Base-by-base conservation (phyloP, 352 stramenopile species). In the Pythium angustatum region DNA sequence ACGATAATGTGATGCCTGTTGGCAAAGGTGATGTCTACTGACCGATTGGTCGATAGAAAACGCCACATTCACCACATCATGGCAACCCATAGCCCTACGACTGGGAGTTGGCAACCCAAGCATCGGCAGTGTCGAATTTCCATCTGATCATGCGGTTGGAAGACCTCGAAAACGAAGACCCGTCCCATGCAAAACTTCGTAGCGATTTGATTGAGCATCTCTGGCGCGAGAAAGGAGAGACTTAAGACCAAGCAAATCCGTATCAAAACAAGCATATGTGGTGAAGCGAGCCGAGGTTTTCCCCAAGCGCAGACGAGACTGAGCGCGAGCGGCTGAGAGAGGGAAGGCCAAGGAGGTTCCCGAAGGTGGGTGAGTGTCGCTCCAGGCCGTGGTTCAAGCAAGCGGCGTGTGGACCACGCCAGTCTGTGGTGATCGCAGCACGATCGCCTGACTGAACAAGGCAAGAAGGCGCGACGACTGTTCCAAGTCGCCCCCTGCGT, bases 151-250 rank as follows among this genome's bases (percentile, higher is more conserved):
- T n/a, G n/a, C n/a, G n/a, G n/a, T n/a, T n/a, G n/a, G 21, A 44
- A 44, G 11, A n/a, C 36, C 7, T 6, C 7, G 7, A 19, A 6
- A 9, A 19, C 21, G 7, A 44, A 21, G 36, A 21, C 36, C 7
- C 7, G 36, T n/a, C 7, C 7, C 36, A 44, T n/a, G 7, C 14
- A n/a, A 44, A 44, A 9, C 36, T 44, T 44, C 36, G n/a, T n/a
- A n/a, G n/a, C n/a, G 36, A 44, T 44, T 44, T 44, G 36, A 44
- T 44, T 44, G 36, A 44, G 14, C 36, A 44, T n/a, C 7, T 44
- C 14, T 44, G 36, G 36, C 14, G 36, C 36, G 21, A n/a, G 36
- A 44, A 44, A n/a, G 36, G 36, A n/a, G 7, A 44, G 36, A n/a
- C n/a, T n/a, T 44, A n/a, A 44, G 36, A 44, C 4, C 14, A 44